A percentile compares a stretch with the other conserved stretches of the same genome.
Conservation (phyloP, 495 filamentous ascomycete species). For the Aspergillus bertholletiae region DNA sequence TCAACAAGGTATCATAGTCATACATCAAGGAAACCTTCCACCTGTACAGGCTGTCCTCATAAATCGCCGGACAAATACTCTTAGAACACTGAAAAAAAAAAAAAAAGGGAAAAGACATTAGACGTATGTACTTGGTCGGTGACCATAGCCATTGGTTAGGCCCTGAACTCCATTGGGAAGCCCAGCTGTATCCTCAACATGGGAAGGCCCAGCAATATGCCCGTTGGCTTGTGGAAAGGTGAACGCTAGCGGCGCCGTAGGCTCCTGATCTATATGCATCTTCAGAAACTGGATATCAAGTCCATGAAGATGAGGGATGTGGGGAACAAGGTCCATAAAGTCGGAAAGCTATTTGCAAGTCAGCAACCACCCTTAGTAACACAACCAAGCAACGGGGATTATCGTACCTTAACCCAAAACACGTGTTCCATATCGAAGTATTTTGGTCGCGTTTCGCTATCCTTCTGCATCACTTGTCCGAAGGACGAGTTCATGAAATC, state of each 20-base stretch:
- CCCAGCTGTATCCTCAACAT: conserved; percentile 17
- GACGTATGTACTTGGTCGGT: conserved; percentile 47
- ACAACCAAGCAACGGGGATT: background rate
- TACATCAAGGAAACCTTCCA: conserved; percentile 38
- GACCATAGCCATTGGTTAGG: conserved; percentile 37
- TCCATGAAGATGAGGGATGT: conserved; percentile 64
- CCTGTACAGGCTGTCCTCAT: conserved; percentile 31
- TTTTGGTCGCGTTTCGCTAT: conserved; percentile 47
- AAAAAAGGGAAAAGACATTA: conserved; percentile 28
- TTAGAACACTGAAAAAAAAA: conserved; percentile 18
- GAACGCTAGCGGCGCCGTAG: conserved; percentile 12
- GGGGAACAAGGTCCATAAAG: conserved; percentile 68
- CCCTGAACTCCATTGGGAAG: conserved; percentile 25
- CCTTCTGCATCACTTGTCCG: conserved; percentile 42
- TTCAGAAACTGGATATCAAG: conserved; percentile 50
- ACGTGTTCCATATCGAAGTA: conserved; percentile 57
- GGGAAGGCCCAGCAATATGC: conserved; percentile 20
- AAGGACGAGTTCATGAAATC: conserved; percentile 35
- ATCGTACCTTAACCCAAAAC: conserved; percentile 72
- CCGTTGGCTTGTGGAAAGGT: conserved; percentile 31
- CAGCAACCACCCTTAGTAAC: conserved; percentile 1
- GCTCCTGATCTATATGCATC: conserved; percentile 47
- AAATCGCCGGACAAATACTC: conserved; percentile 20
- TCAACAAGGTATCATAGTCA: conserved; percentile 50
- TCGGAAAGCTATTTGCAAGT: conserved; percentile 57